phyloP scores from a whole-genome alignment of 305 asterid species.

The Fraxinus xanthoxyloides region DNA sequence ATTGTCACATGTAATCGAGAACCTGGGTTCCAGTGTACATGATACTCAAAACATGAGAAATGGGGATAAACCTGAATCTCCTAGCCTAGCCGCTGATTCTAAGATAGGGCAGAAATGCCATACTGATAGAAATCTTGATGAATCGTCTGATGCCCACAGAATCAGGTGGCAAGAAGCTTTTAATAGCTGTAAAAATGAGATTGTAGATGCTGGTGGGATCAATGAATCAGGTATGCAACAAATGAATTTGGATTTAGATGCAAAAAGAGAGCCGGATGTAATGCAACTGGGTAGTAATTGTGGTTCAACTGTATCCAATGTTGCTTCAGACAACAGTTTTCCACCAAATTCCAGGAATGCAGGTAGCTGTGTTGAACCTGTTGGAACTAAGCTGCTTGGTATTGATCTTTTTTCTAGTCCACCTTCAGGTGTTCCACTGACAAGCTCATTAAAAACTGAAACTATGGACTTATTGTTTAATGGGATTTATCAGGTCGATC shows the following conservation, averaged over 20 bases:
- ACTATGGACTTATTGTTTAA: constrained; percentile 20
- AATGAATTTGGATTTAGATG: not conserved
- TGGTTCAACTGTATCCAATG: constrained; percentile 17
- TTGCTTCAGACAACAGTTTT: constrained; percentile 6
- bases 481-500: constrained; percentile 16
- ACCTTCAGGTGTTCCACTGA: constrained; percentile 19
- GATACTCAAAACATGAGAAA: not conserved
- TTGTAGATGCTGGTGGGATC: not conserved
- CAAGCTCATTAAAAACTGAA: constrained; percentile 26
- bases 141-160: constrained; percentile 4
- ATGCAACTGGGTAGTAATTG: constrained; percentile 1
- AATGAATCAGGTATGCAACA: constrained; percentile 2
- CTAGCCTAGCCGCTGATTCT: constrained; percentile 9
- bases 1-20: not conserved
- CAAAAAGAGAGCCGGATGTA: not conserved
- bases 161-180: not conserved
- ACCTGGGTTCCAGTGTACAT: not conserved
- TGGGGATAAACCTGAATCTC: constrained; percentile 10
- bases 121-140: constrained; percentile 11
- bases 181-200: not conserved
- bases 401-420: constrained; percentile 30
- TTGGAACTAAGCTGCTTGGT: constrained; percentile 38
- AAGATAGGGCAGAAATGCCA: not conserved
- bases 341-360: constrained; percentile 24
- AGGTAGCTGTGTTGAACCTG: constrained; percentile 3